Base-by-base conservation (phyloP, 2,329 filamentous ascomycete genomes). In the Penicillium griseofulvum region DNA sequence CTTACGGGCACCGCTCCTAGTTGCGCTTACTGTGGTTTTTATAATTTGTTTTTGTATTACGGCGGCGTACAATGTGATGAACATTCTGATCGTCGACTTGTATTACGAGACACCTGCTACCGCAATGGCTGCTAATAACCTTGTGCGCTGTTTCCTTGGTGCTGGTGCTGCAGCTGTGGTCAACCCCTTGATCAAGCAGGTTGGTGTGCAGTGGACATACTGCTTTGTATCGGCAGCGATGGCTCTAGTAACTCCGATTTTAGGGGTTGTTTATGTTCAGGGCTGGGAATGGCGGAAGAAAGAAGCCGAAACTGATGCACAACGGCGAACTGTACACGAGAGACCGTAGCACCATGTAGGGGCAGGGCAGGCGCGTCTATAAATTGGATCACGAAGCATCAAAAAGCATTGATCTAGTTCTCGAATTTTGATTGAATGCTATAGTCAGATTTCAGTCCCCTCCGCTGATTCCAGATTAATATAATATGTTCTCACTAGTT, bases 71-170 rank as follows among this genome's bases (percentile, higher is more conserved):
- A 76, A 78, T 48, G 67, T 72, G 17, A 67, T 75, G 28, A 80
- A 76, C 48, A 75, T 79, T 0, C 62, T 83, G 16, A 70, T 79
- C 37, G 69, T 79, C 0, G 77, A 78, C 57, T 62, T 78, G 43
- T 71, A 76, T 59, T 62, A 66, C 64, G 38, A 55, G 2, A 67
- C 60, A 0, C 66, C 71, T 0, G 70, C 70, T 4, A 67, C 67
- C 0, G 71, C 65, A 0, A 72, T 68, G 62, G 70, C 71, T 14
- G 67, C 71, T 6, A 68, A 66, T 36, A 74, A 72, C 52, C 61
- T 74, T 8, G 65, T 71, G 1, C 63, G 71, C 0, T 72, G 69
- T 34, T 65, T 66, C 48, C 19, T 74, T 8, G 70, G 68, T 0
- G 71, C 71, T 2, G 68, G 58, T 6, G 61, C 65, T 0, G 67